Base-by-base conservation (phyloP, 108 stramenopile species). In the Licmophora abbreviata region DNA sequence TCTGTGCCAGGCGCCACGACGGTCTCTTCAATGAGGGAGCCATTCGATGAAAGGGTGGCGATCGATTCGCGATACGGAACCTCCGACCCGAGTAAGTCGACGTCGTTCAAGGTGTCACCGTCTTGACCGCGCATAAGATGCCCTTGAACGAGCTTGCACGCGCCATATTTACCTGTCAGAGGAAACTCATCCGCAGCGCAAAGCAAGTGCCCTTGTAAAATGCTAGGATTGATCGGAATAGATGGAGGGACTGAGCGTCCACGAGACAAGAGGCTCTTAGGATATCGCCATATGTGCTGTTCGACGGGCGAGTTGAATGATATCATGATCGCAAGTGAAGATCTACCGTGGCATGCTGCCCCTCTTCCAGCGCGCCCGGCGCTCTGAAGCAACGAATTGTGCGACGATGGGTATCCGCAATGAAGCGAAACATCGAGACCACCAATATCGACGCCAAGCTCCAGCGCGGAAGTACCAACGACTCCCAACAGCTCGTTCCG, bases 401-500 rank as follows among this genome's bases (percentile, higher is more conserved):
- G 52, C 6, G 67, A 70, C 2, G 79, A 77, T 18, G 92, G 91
- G 58, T 86, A 93, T 1, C 95, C 97, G 42, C 94, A 73, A 44
- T 97, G 97, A 24, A 99, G 44, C 2, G 95, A 96, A 6, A 93
- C 57, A 44, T 95, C 90, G 4, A 99, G 77, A 2, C 76, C 77
- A n/a, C 97, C 97, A 31, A 99, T 79, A 66, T 99, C 96, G 10
- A 99, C 79, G 18, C 96, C 96, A 0, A 97, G 69, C 61, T 97
- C 96, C n/a, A 97, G 73, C 0, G 96, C 96, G 31, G 61, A 68
- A 0, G 95, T 97, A 0, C 91, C 94, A 0, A 89, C 87, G 7
- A 97, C 93, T 18, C 91, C 97, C 18, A 88, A 40, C 3, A 98
- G 75, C 28, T 88, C 59, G 15, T 78, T 66, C 23, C 58, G 33